phyloP scores from a whole-genome alignment of 352 stramenopile genomes.

The Globisporangium paroecandrum region DNA sequence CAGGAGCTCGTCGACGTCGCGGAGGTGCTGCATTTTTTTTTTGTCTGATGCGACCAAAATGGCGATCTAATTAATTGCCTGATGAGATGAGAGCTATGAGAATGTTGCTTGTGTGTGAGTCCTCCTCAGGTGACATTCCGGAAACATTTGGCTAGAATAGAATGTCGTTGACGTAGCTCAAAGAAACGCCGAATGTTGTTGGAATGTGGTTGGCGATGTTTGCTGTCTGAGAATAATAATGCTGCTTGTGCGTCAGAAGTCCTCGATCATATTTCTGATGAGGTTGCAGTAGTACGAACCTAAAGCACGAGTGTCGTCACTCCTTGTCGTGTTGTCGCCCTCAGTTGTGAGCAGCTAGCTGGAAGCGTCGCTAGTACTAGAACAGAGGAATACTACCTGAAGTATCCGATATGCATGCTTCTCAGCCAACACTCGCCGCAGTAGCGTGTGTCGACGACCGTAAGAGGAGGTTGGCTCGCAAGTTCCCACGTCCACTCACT shows the following conservation, averaged over 20 bases:
- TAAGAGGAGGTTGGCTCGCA: neutral
- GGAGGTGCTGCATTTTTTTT: neutral
- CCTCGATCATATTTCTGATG: no score
- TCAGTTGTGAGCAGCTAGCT: no score
- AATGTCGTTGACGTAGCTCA: neutral
- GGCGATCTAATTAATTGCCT: neutral
- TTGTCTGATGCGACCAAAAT: neutral
- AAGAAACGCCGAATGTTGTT: neutral
- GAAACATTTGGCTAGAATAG: neutral
- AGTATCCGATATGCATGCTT: neutral
- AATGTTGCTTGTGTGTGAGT: neutral
- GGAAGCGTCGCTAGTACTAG: no score
- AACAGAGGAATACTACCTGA: no score
- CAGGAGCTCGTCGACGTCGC: slow-evolving; percentile 1
- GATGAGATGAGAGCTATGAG: neutral
- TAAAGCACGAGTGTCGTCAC: no score
- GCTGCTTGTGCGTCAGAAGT: neutral
- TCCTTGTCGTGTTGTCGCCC: no score
- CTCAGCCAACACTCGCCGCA: neutral
- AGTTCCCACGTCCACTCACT: neutral
- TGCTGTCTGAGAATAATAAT: neutral
- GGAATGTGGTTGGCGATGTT: neutral
- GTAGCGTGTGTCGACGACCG: neutral
- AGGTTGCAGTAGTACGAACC: no score
- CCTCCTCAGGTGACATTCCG: neutral